These are phyloP conservation scores for Mycena polygramma DNA, from an alignment of 768 basidiomycete genomes.

Conservation along the genomic window DNA sequence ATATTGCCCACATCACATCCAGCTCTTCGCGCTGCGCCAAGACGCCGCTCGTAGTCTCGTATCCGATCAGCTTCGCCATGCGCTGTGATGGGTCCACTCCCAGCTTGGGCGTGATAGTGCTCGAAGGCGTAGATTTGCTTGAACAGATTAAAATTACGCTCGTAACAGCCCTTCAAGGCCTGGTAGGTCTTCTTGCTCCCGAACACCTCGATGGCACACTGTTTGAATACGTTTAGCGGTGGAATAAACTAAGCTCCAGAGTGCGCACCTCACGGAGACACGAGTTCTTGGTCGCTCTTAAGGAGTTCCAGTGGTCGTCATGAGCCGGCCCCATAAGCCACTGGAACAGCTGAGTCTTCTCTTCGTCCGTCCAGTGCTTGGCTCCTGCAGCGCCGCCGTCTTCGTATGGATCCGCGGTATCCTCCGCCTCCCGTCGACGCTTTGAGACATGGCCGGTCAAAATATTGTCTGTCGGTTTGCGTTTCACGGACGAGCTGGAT, in stretches of 20 bases:
- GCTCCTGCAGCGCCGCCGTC: conserved; percentile 71
- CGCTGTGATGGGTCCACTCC: conserved; percentile 52
- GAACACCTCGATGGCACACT: conserved; percentile 83
- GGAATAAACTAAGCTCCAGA: conserved; percentile 12
- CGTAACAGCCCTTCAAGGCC: conserved; percentile 87
- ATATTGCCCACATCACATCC: conserved; percentile 82
- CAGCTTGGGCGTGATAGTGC: conserved; percentile 57
- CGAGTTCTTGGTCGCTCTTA: conserved; percentile 85
- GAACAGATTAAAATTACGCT: conserved; percentile 88
- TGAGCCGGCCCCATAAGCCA: conserved; percentile 82
- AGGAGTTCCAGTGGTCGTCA: conserved; percentile 84
- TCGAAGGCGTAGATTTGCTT: conserved; percentile 86
- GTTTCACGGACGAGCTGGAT: conserved; percentile 58
- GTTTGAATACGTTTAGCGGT: conserved; percentile 25
- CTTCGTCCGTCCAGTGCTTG: conserved; percentile 89
- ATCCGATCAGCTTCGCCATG: conserved; percentile 74
- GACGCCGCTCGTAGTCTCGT: conserved; percentile 78
- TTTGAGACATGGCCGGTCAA: conserved; percentile 55
- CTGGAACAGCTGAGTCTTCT: conserved; percentile 81
- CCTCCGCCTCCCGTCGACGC: conserved; percentile 62
- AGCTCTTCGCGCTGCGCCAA: conserved; percentile 73
- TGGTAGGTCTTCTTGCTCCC: conserved; percentile 85
- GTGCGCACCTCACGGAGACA: conserved; percentile 78
- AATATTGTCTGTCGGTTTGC: conserved; percentile 63
- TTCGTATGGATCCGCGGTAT: conserved; percentile 57